Evolutionary conservation across 23 red algal genomes (phyloP).

Genomic region (Gracilariopsis chorda): DNA sequence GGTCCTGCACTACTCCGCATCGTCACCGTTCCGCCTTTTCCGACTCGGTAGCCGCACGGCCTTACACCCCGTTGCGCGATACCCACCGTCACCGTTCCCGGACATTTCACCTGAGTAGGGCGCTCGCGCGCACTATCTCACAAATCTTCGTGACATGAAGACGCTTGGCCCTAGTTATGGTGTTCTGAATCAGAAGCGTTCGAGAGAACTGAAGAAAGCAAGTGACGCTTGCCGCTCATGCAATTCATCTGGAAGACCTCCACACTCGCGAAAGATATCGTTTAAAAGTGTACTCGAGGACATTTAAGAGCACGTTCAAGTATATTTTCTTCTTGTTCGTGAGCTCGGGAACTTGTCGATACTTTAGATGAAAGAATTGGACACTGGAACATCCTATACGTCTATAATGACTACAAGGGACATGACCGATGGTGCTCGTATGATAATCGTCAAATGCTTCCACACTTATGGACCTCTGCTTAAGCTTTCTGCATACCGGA

Average conservation of each 20-base stretch:
- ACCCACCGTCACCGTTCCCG: too few species aligned
- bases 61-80: too few species aligned
- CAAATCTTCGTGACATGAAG: neutral
- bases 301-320: neutral
- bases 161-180: slow-evolving; percentile 9
- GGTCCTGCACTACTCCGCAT: too few species aligned
- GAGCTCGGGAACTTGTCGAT: slow-evolving; percentile 8
- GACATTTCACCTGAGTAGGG: too few species aligned
- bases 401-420: neutral
- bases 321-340: neutral
- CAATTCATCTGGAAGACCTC: too few species aligned
- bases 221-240: too few species aligned
- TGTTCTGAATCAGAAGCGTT: neutral
- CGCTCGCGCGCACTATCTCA: neutral
- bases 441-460: neutral
- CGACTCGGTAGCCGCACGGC: too few species aligned
- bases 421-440: neutral
- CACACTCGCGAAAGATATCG: neutral
- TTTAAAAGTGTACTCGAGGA: neutral
- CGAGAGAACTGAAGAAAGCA: too few species aligned
- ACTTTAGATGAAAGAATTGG: neutral
- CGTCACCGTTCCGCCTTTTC: too few species aligned
- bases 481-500: neutral
- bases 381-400: neutral
- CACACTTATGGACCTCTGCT: neutral